These are phyloP conservation scores for Isabelozyma heimii DNA, from an alignment of 805 yeast species.

Conservation along the genomic window DNA sequence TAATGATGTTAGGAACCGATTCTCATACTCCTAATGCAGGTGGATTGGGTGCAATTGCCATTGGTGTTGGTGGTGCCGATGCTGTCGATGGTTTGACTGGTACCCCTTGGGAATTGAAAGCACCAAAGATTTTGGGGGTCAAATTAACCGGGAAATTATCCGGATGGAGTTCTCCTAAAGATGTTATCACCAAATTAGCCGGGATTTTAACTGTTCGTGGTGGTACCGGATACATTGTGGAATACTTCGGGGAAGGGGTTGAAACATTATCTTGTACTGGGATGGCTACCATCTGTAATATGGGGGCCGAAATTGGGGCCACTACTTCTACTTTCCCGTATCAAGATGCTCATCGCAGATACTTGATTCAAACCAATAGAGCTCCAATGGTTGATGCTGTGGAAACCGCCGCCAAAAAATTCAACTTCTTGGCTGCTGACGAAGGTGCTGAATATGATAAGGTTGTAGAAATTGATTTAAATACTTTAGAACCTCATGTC, in stretches of 20 bases:
- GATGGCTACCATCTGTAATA: constrained; percentile 99
- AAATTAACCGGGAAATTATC: constrained; percentile 82
- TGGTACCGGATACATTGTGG: constrained; percentile 95
- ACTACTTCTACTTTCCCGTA: constrained; percentile 97
- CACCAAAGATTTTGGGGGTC: constrained; percentile 93
- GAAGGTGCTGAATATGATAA: constrained; percentile 88
- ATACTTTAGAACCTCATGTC: constrained; percentile 86
- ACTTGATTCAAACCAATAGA: constrained; percentile 81
- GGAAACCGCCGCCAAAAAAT: constrained; percentile 53
- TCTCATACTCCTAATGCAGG: constrained; percentile 99
- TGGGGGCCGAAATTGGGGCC: constrained; percentile 99
- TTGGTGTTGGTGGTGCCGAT: constrained; percentile 99
- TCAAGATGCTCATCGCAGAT: constrained; percentile 75
- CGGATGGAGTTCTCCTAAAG: constrained; percentile 98
- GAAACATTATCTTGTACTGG: constrained; percentile 89
- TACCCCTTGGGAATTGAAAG: constrained; percentile 98
- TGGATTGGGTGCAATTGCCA: constrained; percentile 97
- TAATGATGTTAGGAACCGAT: constrained; percentile 96
- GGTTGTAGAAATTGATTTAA: constrained; percentile 84
- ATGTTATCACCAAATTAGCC: constrained; percentile 88
- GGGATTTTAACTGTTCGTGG: constrained; percentile 94
- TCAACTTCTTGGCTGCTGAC: constrained; percentile 76
- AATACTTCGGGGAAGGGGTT: constrained; percentile 96
- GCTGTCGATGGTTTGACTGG: constrained; percentile 98
- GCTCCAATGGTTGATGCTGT: constrained; percentile 81